A percentile compares a stretch with the other conserved stretches of the same genome.
These are phyloP conservation scores for Fusarium brevicatenulatum DNA, from an alignment of 2,329 filamentous ascomycete genomes.

Conservation along the genomic window DNA sequence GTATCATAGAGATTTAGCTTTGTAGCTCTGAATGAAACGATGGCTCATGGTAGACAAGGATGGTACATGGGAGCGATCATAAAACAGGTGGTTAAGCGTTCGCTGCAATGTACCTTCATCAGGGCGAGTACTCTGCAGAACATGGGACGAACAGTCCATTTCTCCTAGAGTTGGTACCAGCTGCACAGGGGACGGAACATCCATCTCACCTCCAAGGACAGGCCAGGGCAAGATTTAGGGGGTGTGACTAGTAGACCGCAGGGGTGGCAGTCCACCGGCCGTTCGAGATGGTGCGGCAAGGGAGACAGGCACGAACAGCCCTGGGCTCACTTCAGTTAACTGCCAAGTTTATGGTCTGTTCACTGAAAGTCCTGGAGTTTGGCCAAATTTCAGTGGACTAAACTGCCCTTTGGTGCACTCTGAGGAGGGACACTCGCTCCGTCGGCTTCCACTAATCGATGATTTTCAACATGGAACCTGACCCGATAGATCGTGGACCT, in stretches of 20 bases:
- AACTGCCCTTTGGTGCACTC: neutral
- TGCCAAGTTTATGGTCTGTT: slow-evolving; percentile 4
- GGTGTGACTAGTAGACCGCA: slow-evolving; percentile 23
- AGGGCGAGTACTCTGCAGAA: slow-evolving; percentile 14
- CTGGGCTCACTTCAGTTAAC: neutral
- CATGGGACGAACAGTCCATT: slow-evolving; percentile 40
- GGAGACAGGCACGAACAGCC: slow-evolving; percentile 24
- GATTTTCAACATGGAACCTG: slow-evolving; percentile 31
- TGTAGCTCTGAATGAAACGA: slow-evolving; percentile 34
- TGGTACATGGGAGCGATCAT: slow-evolving; percentile 13
- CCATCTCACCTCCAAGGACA: neutral
- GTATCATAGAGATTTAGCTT: slow-evolving; percentile 2
- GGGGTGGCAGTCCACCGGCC: slow-evolving; percentile 21
- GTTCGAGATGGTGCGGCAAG: slow-evolving; percentile 41
- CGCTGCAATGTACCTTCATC: slow-evolving; percentile 10
- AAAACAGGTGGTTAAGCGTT: slow-evolving; percentile 13
- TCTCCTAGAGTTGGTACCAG: slow-evolving; percentile 17
- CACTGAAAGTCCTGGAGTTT: neutral
- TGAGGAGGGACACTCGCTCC: neutral
- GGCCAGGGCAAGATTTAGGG: slow-evolving; percentile 6
- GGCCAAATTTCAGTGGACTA: slow-evolving; percentile 1
- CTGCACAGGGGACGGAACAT: slow-evolving; percentile 28
- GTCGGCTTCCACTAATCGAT: slow-evolving; percentile 22
- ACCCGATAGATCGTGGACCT: slow-evolving; percentile 11
- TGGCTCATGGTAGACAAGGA: slow-evolving; percentile 37